Conservation (phyloP, 768 basidiomycete genomes). For the Lactifluus subvellereus region DNA sequence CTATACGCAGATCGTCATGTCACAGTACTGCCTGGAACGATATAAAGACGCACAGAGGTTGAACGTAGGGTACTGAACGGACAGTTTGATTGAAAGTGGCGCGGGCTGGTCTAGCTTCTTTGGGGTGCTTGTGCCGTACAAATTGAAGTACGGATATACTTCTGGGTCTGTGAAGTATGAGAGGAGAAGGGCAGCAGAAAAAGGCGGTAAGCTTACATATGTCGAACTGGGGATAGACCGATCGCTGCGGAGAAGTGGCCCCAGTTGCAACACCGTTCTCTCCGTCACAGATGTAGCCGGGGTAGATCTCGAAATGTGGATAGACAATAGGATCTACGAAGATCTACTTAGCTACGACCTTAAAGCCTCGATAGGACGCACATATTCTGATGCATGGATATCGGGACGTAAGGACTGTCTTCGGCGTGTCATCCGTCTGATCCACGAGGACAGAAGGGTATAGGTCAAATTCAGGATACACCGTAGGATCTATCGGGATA, state of each 20-base stretch:
- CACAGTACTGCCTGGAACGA: neutral
- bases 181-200: neutral
- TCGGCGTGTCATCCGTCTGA: neutral
- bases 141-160: constrained; percentile 29
- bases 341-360: neutral
- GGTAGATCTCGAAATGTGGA: constrained; percentile 22
- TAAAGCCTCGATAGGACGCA: neutral
- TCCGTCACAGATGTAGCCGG: constrained; percentile 8
- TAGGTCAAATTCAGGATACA: constrained; percentile 18
- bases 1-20: constrained; percentile 15
- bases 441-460: constrained; percentile 8
- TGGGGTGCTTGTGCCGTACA: constrained; percentile 22
- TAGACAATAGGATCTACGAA: constrained; percentile 15
- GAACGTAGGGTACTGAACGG: constrained; percentile 26
- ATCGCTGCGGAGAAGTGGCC: neutral
- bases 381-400: constrained; percentile 10
- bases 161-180: constrained; percentile 8
- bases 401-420: neutral
- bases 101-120: neutral
- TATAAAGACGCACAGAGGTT: constrained; percentile 25
- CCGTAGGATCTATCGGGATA: constrained; percentile 5
- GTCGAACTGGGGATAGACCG: constrained; percentile 6
- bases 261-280: constrained; percentile 17
- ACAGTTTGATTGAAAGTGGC: neutral
- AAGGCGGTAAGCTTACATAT: constrained; percentile 6